Conservation (phyloP, 164 flowering plant genomes). For the Brasenia schreberi region DNA sequence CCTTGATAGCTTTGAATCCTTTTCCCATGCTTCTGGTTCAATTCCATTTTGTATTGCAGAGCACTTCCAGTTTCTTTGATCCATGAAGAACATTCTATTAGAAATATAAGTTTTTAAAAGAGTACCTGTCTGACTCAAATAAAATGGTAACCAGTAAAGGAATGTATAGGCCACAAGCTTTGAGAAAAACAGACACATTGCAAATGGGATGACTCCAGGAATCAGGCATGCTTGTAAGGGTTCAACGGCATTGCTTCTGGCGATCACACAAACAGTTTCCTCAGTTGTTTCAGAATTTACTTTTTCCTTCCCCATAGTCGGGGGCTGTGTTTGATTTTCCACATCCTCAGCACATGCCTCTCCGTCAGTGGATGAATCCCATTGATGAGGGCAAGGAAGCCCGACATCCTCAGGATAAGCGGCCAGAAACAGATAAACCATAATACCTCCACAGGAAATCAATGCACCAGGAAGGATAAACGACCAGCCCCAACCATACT, state of each 20-base stretch:
- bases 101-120: background rate
- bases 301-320: background rate
- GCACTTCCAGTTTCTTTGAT: too few species aligned
- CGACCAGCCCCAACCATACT: conserved; percentile 96
- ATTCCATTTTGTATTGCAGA: too few species aligned
- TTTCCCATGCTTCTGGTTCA: too few species aligned
- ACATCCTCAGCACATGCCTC: conserved; percentile 19
- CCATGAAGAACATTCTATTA: too few species aligned
- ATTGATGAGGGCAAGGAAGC: conserved; percentile 26
- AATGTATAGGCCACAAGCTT: conserved; percentile 98
- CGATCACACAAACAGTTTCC: background rate
- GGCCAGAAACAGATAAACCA: conserved; percentile 65
- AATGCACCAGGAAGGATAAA: conserved; percentile 70
- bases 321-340: conserved; percentile 10
- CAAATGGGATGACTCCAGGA: conserved; percentile 90
- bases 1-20: too few species aligned
- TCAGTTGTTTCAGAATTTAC: background rate
- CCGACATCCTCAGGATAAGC: conserved; percentile 88
- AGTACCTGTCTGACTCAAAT: conserved; percentile 81
- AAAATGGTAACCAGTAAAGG: conserved; percentile 90
- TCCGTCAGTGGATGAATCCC: conserved; percentile 2
- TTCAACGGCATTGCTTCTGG: conserved; percentile 42
- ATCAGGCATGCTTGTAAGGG: conserved; percentile 60
- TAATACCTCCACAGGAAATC: conserved; percentile 49
- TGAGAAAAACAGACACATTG: conserved; percentile 78